Evolutionary conservation across 805 yeast genomes (phyloP).

Genomic region (Cyberlindnera misumaiensis): DNA sequence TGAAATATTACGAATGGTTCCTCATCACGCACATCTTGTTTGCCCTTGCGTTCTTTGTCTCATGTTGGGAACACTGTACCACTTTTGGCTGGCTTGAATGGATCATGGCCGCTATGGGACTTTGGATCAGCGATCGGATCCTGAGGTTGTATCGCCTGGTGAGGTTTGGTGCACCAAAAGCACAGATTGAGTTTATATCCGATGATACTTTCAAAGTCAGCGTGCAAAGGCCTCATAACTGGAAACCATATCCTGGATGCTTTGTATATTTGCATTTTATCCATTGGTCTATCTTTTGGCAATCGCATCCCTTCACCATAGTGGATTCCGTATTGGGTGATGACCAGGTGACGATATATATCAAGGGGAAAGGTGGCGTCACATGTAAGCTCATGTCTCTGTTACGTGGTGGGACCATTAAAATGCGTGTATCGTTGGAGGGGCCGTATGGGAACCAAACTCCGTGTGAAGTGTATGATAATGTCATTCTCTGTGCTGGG

Average conservation of each 20-base stretch:
- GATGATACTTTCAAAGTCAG: slow-evolving; percentile 41
- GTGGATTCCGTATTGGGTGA: slow-evolving; percentile 34
- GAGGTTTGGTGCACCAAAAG: slow-evolving; percentile 15
- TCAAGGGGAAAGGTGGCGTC: slow-evolving; percentile 50
- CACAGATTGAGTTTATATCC: slow-evolving; percentile 18
- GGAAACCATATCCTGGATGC: slow-evolving; percentile 49
- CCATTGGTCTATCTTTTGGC: slow-evolving; percentile 48
- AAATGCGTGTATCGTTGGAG: slow-evolving; percentile 40
- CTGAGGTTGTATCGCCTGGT: slow-evolving; percentile 33
- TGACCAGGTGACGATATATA: slow-evolving; percentile 34
- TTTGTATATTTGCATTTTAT: slow-evolving; percentile 52
- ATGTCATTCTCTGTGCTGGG: slow-evolving; percentile 39
- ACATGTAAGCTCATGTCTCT: slow-evolving; percentile 25
- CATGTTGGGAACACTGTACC: slow-evolving; percentile 53
- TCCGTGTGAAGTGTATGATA: slow-evolving; percentile 31
- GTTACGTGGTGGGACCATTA: slow-evolving; percentile 5
- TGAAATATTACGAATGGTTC: slow-evolving; percentile 53
- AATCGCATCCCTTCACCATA: slow-evolving; percentile 68
- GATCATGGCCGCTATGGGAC: slow-evolving; percentile 15
- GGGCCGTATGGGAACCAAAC: slow-evolving; percentile 55
- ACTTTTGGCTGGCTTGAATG: slow-evolving; percentile 40
- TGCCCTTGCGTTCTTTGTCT: slow-evolving; percentile 45
- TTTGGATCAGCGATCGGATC: slow-evolving; percentile 46
- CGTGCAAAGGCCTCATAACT: slow-evolving; percentile 34
- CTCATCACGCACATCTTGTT: slow-evolving; percentile 48